phyloP scores from a whole-genome alignment of 2,329 filamentous ascomycete species.

The Dactylonectria macrodidyma region DNA sequence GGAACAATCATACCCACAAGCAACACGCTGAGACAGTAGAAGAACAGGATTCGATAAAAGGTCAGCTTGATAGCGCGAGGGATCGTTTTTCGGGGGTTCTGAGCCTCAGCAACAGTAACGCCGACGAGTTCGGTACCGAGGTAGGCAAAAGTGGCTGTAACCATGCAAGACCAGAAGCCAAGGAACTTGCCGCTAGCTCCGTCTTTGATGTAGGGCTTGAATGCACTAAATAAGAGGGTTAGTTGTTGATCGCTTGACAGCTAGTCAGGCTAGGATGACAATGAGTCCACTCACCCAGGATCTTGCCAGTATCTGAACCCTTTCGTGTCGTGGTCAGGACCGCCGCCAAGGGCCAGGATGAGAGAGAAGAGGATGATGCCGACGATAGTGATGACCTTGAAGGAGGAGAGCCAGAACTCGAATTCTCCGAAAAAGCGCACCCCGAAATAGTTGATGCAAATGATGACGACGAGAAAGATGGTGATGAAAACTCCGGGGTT shows the following conservation, averaged over 20 bases:
- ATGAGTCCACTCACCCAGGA: conserved; percentile 58
- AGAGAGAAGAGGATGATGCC: conserved; percentile 77
- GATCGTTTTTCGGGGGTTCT: conserved; percentile 84
- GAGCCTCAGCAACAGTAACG: conserved; percentile 84
- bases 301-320: conserved; percentile 78
- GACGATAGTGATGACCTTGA: conserved; percentile 78
- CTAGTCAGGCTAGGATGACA: too few relatives aligned
- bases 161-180: conserved; percentile 79
- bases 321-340: conserved; percentile 72
- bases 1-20: conserved; percentile 84
- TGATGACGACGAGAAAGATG: conserved; percentile 74
- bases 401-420: conserved; percentile 74
- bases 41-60: conserved; percentile 86
- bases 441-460: conserved; percentile 78
- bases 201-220: conserved; percentile 49
- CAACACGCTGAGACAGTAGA: conserved; percentile 82
- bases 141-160: conserved; percentile 85
- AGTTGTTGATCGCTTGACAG: conserved; percentile 11
- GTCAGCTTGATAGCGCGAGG: conserved; percentile 85
- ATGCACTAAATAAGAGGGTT: conserved; percentile 50
- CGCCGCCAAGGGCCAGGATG: conserved; percentile 75
- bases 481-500: conserved; percentile 88
- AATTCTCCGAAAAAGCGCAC: conserved; percentile 79
- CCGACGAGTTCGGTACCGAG: conserved; percentile 83
- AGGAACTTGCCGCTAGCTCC: conserved; percentile 66